These are phyloP conservation scores for Aspergillus sp. DNA, from an alignment of 2,329 filamentous ascomycete species.

Conservation along the genomic window DNA sequence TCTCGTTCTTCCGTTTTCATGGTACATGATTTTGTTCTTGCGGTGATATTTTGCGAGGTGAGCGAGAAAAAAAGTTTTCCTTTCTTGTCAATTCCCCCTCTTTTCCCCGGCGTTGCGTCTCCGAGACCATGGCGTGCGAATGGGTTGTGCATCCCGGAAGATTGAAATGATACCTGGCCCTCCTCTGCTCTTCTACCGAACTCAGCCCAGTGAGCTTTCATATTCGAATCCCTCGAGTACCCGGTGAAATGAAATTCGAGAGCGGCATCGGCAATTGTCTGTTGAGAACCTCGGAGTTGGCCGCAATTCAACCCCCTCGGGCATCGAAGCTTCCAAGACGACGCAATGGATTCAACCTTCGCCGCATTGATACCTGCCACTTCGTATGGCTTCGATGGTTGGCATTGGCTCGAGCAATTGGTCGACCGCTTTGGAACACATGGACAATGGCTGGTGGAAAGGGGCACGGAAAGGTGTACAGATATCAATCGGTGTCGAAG, in stretches of 20 bases:
- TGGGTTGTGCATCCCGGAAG: neutral
- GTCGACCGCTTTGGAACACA: neutral
- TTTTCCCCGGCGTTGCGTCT: neutral
- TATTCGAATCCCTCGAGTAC: slow-evolving; percentile 5
- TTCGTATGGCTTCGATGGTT: neutral
- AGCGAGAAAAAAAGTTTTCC: slow-evolving; percentile 13
- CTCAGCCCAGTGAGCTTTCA: slow-evolving; percentile 2
- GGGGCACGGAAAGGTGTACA: slow-evolving; percentile 2
- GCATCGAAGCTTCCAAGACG: neutral
- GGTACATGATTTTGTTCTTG: slow-evolving; percentile 26
- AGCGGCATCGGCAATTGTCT: slow-evolving; percentile 13
- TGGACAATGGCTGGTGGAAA: neutral
- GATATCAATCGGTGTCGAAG: slow-evolving; percentile 1
- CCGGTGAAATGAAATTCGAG: slow-evolving; percentile 9
- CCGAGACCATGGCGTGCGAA: neutral
- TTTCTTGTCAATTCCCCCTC: slow-evolving; percentile 6
- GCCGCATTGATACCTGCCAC: slow-evolving; percentile 2
- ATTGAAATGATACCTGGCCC: slow-evolving; percentile 1
- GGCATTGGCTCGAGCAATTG: neutral
- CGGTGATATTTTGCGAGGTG: slow-evolving; percentile 25
- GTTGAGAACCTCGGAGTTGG: slow-evolving; percentile 1
- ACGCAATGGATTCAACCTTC: neutral
- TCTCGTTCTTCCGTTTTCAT: slow-evolving; percentile 22
- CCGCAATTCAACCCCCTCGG: slow-evolving; percentile 7
- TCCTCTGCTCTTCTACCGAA: neutral